Conservation (phyloP, 192 early-diverging fungal genomes). For the Coemansia sp. region DNA sequence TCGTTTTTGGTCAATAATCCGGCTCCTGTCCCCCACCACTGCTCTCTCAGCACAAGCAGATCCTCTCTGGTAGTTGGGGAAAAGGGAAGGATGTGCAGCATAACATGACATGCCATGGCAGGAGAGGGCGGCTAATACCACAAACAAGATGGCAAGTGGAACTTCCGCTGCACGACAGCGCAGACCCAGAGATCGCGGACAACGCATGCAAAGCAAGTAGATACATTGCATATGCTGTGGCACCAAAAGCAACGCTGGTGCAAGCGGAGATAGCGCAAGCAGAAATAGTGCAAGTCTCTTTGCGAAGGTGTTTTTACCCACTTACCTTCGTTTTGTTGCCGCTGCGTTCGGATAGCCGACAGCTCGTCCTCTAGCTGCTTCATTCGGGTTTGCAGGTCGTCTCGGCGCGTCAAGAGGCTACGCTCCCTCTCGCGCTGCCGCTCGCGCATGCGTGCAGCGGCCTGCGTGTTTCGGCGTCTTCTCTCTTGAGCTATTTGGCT, state of each 20-base stretch:
- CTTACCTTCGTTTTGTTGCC: slow-evolving; percentile 45
- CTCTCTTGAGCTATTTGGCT: slow-evolving; percentile 26
- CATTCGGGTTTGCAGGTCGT: slow-evolving; percentile 30
- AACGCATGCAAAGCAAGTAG: neutral
- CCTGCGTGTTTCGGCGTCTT: slow-evolving; percentile 42
- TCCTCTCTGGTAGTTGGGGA: neutral
- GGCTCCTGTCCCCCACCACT: neutral
- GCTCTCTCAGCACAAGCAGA: neutral
- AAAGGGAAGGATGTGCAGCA: neutral
- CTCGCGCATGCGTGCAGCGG: slow-evolving; percentile 55
- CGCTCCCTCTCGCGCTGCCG: slow-evolving; percentile 46
- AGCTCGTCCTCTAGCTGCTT: slow-evolving; percentile 41
- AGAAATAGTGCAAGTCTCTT: neutral
- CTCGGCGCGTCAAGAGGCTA: slow-evolving; percentile 22
- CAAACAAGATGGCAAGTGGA: neutral
- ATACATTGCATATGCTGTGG: too few relatives aligned
- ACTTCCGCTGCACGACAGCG: neutral
- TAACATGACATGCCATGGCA: slow-evolving; percentile 3
- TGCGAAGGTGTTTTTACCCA: neutral
- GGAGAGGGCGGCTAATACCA: neutral
- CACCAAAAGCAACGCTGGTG: neutral
- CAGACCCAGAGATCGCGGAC: neutral
- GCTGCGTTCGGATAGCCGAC: slow-evolving; percentile 28
- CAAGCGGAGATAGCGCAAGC: neutral
- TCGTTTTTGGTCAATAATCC: neutral